Evolutionary conservation across 768 basidiomycete genomes (phyloP).

Genomic region (Leccinum boreale): DNA sequence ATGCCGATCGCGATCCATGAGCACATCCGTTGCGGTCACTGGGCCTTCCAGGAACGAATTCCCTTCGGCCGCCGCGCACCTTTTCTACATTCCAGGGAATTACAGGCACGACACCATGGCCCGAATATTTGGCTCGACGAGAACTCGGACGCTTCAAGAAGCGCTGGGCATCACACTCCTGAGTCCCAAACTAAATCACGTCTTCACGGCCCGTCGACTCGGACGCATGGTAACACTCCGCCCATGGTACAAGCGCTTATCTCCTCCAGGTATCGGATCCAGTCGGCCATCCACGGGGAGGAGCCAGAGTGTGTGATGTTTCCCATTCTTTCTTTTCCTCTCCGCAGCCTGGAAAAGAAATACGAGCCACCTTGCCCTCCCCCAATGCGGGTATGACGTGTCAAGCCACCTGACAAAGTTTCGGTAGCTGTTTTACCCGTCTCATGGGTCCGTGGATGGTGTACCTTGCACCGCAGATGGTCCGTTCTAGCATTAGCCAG

Average conservation of each 20-base stretch:
- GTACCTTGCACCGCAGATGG: constrained; percentile 3
- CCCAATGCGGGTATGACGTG: background rate
- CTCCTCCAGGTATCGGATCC: constrained; percentile 13
- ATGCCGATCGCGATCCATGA: constrained; percentile 19
- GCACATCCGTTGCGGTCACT: constrained; percentile 16
- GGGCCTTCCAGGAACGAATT: constrained; percentile 22
- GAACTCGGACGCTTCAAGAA: constrained; percentile 14
- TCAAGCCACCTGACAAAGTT: background rate
- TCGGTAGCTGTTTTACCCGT: background rate
- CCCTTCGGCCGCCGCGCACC: constrained; percentile 24
- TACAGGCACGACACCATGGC: constrained; percentile 20
- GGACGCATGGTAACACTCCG: background rate
- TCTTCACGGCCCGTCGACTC: constrained; percentile 4
- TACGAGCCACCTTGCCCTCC: background rate
- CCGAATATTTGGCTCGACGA: constrained; percentile 8
- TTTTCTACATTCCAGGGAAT: constrained; percentile 16
- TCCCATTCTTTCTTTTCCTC: background rate
- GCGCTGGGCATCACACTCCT: background rate
- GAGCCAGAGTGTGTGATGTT: background rate
- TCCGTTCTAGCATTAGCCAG: constrained; percentile 4
- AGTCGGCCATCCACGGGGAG: background rate
- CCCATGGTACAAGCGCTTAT: background rate
- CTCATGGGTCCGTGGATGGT: background rate
- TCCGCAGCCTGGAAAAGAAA: background rate
- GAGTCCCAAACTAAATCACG: constrained; percentile 8